Conservation (phyloP, 305 asterid genomes). For the Fraxinus platypoda region DNA sequence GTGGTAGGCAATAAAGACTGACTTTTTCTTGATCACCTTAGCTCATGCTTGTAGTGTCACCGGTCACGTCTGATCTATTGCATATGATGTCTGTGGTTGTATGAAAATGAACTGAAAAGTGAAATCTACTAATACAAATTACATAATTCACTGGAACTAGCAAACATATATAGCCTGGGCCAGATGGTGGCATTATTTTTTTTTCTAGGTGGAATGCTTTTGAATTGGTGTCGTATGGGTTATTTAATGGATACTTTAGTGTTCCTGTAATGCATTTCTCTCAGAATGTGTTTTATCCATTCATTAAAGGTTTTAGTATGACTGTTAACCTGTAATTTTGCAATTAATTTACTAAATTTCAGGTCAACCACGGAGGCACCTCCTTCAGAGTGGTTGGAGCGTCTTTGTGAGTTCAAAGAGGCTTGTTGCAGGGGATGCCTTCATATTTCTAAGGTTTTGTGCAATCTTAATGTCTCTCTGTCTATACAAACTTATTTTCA, state of each 20-base stretch:
- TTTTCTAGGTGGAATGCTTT: not conserved
- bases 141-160: not conserved
- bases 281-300: not conserved
- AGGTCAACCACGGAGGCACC: slow-evolving; percentile 97
- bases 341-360: slow-evolving; percentile 21
- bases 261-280: not conserved
- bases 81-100: slow-evolving; percentile 2
- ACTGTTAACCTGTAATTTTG: slow-evolving; percentile 10
- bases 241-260: not conserved
- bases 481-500: not conserved
- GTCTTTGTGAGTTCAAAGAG: slow-evolving; percentile 94
- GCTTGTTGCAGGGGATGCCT: slow-evolving; percentile 99
- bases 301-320: not conserved
- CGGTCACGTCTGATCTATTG: not conserved
- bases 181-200: not conserved
- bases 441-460: slow-evolving; percentile 83
- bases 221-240: not conserved
- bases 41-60: not conserved
- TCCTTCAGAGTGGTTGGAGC: slow-evolving; percentile 98
- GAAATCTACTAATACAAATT: not conserved
- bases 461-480: not conserved
- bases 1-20: slow-evolving; percentile 47
- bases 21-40: not conserved
- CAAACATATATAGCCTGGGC: not conserved
- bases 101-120: not conserved